These are phyloP conservation scores for Neopestalotiopsis sp. DNA, from an alignment of 2,329 filamentous ascomycete species.

Conservation along the genomic window DNA sequence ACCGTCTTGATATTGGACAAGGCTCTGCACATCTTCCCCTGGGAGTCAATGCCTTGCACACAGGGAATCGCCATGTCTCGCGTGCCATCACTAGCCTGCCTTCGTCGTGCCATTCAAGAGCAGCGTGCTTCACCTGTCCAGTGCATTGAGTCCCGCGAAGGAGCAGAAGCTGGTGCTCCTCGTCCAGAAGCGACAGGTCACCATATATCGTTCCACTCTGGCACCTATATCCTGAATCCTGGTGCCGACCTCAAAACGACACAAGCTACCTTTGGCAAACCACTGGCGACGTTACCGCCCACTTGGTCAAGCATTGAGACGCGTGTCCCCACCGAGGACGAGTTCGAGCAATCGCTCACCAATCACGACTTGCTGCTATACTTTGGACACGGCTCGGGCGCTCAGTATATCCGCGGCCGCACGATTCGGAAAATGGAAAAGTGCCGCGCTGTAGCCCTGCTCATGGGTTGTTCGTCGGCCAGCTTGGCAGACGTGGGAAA, in stretches of 20 bases:
- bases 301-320: slow-evolving; percentile 75
- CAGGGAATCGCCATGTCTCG: slow-evolving; percentile 80
- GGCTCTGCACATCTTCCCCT: slow-evolving; percentile 86
- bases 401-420: slow-evolving; percentile 88
- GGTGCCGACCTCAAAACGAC: slow-evolving; percentile 83
- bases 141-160: slow-evolving; percentile 24
- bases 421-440: slow-evolving; percentile 79
- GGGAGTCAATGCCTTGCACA: slow-evolving; percentile 93
- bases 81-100: slow-evolving; percentile 82
- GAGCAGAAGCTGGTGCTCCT: slow-evolving; percentile 31
- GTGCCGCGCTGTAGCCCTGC: slow-evolving; percentile 77
- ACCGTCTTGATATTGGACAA: slow-evolving; percentile 93
- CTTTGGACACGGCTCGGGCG: slow-evolving; percentile 94
- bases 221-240: slow-evolving; percentile 88
- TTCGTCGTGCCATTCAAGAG: slow-evolving; percentile 76
- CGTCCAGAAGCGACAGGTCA: slow-evolving; percentile 49
- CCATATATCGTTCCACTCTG: slow-evolving; percentile 58
- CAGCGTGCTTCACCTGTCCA: slow-evolving; percentile 32
- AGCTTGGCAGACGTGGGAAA: slow-evolving; percentile 80
- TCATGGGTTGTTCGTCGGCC: slow-evolving; percentile 94
- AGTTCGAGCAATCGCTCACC: slow-evolving; percentile 73
- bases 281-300: slow-evolving; percentile 67
- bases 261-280: slow-evolving; percentile 72
- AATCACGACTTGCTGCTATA: slow-evolving; percentile 80
- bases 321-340: slow-evolving; percentile 73